phyloP scores from a whole-genome alignment of 768 basidiomycete genomes.

The Naganishia kalamii region DNA sequence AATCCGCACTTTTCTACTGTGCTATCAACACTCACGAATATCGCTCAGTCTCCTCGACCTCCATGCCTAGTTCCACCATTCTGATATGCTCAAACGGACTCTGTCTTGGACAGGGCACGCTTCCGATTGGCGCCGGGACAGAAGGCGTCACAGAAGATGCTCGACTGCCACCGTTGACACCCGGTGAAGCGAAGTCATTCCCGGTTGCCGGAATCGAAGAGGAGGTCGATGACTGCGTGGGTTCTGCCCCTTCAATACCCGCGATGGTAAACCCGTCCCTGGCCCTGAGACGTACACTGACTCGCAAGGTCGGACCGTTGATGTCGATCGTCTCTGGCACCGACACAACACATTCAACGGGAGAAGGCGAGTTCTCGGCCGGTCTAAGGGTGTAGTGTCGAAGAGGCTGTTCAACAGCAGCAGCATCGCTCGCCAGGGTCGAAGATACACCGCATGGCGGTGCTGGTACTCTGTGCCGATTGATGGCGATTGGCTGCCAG shows the following conservation, averaged over 20 bases:
- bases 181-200: no score
- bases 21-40: constrained; percentile 26
- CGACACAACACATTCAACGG: constrained; percentile 41
- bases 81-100: constrained; percentile 5
- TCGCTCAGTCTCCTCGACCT: constrained; percentile 41
- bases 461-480: constrained; percentile 17
- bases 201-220: not conserved
- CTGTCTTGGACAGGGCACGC: no score
- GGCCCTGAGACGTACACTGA: constrained; percentile 34
- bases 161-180: not conserved
- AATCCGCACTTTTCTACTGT: not conserved
- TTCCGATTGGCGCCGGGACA: no score
- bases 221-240: not conserved
- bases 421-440: not conserved
- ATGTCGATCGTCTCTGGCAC: constrained; percentile 43
- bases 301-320: constrained; percentile 32
- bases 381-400: constrained; percentile 32
- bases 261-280: not conserved
- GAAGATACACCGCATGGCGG: not conserved
- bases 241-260: not conserved
- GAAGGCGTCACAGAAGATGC: not conserved
- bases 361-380: constrained; percentile 28
- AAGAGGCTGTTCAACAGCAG: not conserved
- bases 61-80: constrained; percentile 44
- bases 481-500: constrained; percentile 16